A percentile compares a stretch with the other conserved stretches of the same genome.
Conservation (phyloP, 257 asterid genomes). For the Paulownia fortunei region DNA sequence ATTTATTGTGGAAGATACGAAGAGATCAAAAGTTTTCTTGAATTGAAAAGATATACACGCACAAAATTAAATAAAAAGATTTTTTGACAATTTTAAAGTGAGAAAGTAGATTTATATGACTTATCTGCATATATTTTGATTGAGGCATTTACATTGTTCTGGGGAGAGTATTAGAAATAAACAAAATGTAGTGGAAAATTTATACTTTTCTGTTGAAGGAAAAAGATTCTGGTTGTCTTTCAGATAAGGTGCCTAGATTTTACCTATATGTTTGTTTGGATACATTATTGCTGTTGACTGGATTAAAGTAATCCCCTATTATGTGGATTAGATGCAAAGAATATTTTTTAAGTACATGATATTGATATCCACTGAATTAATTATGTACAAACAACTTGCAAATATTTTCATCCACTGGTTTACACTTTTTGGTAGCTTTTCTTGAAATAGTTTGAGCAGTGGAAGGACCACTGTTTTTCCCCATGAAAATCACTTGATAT, state of each 20-base stretch:
- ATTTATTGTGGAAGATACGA: too few relatives aligned
- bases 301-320: background rate
- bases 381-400: background rate
- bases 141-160: too few relatives aligned
- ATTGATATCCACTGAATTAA: slow-evolving; percentile 23
- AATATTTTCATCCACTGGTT: slow-evolving; percentile 26
- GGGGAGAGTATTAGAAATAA: background rate
- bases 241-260: slow-evolving; percentile 30
- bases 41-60: too few relatives aligned
- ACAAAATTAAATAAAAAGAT: too few relatives aligned
- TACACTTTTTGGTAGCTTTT: background rate
- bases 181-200: background rate
- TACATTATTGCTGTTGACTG: slow-evolving; percentile 8
- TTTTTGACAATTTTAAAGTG: too few relatives aligned
- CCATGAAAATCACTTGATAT: background rate
- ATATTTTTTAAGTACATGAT: background rate
- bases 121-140: background rate
- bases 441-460: background rate
- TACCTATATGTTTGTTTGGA: slow-evolving; percentile 16
- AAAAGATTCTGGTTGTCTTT: slow-evolving; percentile 15
- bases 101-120: too few relatives aligned
- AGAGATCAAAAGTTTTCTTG: too few relatives aligned
- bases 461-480: background rate
- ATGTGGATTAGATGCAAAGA: slow-evolving; percentile 11
- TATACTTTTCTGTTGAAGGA: background rate